Conservation (phyloP, 2,329 filamentous ascomycete genomes). For the Fusarium bactridioides region DNA sequence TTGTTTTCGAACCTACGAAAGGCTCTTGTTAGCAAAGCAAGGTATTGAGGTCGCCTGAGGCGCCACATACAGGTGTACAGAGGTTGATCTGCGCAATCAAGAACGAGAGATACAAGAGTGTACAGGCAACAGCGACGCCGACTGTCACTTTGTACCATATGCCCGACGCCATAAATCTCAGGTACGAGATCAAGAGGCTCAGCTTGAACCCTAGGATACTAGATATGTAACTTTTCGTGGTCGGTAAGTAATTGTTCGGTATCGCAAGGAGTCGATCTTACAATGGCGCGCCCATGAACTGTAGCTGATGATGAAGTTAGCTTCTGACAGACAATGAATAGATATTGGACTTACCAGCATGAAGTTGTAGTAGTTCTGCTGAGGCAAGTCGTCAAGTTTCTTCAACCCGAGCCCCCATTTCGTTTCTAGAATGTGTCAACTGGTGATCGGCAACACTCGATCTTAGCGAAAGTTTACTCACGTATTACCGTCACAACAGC, state of each 20-base stretch:
- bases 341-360: not conserved
- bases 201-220: slow-evolving; percentile 58
- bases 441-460: not conserved
- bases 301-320: slow-evolving; percentile 34
- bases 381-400: slow-evolving; percentile 48
- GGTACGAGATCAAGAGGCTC: slow-evolving; percentile 53
- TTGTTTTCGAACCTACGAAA: slow-evolving; percentile 42
- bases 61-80: slow-evolving; percentile 45
- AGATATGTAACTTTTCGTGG: slow-evolving; percentile 47
- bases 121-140: slow-evolving; percentile 46
- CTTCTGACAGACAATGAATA: fast-evolving
- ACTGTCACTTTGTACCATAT: slow-evolving; percentile 47
- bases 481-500: slow-evolving; percentile 47
- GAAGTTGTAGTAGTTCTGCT: slow-evolving; percentile 49
- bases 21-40: not conserved
- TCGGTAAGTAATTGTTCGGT: not conserved
- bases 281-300: slow-evolving; percentile 54
- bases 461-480: slow-evolving; percentile 32
- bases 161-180: slow-evolving; percentile 52
- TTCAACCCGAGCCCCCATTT: slow-evolving; percentile 53
- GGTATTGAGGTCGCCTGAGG: no score
- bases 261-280: slow-evolving; percentile 31
- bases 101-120: slow-evolving; percentile 51
- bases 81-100: slow-evolving; percentile 47
- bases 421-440: slow-evolving; percentile 45